Evolutionary conservation across 495 filamentous ascomycete genomes (phyloP), one percentile per base, ranked within the genome.

Genomic region (Diplogelasinospora grovesii): DNA sequence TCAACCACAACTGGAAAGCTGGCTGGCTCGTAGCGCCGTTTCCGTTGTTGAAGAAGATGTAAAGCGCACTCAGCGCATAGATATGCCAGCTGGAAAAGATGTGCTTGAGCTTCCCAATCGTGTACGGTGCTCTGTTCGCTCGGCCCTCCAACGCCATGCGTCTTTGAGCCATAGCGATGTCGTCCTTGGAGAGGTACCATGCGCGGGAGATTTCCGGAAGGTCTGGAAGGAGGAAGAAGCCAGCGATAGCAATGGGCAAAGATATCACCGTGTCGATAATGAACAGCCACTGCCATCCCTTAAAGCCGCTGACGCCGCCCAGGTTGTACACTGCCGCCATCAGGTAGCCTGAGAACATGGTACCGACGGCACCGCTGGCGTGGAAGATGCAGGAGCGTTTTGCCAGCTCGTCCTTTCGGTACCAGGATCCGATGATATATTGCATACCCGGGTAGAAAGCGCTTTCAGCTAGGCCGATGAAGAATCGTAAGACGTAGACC

Each of bases 341-440:
- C 8, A 81, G 53, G 45, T 78, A 81, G 5, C 77, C 77, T 0
- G 70, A 74, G 45, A 80, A 73, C 72, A 81, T 77, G 28, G 43
- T 59, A 52, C 32, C 70, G 44, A 79, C 65, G 13, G 67, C 64
- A 21, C 74, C 66, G 37, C 62, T 71, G 0, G 72, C 71, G 27
- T 79, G 74, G 54, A 82, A 80, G 22, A 83, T 79, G 39, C 75
- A 79, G n/a, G 73, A 73, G 11, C 79, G 61, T 45, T 78, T 81
- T 41, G 56, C 79, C 57, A 61, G 73, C 58, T 64, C 73, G 60
- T 50, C 74, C 53, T 59, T 79, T 65, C 37, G 75, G 66, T 41
- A 77, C 73, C 73, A 77, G 22, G 59, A 64, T 9, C 73, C 71
- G 24, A 77, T 66, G 10, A 77, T 43, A 37, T 66, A 66, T 40